phyloP scores from a whole-genome alignment of 1,284 basidiomycete genomes.

The Athelia sp. region DNA sequence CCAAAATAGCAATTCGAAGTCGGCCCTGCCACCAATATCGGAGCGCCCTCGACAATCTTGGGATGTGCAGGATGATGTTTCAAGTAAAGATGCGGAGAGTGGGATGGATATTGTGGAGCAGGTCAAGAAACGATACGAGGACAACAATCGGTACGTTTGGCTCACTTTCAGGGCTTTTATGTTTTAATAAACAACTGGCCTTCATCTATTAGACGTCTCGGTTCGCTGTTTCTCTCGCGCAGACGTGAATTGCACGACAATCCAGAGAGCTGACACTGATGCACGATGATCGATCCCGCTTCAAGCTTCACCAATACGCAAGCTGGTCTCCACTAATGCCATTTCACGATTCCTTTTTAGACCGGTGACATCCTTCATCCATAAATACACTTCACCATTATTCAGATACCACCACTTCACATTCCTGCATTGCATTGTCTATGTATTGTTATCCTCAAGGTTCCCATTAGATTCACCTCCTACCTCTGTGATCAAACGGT shows the following conservation, averaged over 20 bases:
- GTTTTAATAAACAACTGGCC: background rate
- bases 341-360: no score
- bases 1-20: conserved; percentile 1
- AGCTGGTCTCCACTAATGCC: no score
- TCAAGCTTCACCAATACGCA: no score
- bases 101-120: conserved; percentile 24
- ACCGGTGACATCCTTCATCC: no score
- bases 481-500: no score
- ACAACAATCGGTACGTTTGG: conserved; percentile 49
- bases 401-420: no score
- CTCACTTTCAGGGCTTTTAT: background rate
- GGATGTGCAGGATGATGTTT: background rate
- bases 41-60: background rate
- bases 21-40: background rate
- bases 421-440: no score
- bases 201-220: conserved; percentile 34
- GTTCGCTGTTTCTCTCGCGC: conserved; percentile 57
- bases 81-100: background rate
- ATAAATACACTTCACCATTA: no score
- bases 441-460: no score
- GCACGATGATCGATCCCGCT: no score
- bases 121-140: conserved; percentile 59
- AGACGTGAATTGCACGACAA: conserved; percentile 37
- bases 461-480: no score
- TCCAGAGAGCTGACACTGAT: no score